These are phyloP conservation scores for Quercus cerris DNA, from an alignment of 306 rosid species.

Conservation along the genomic window DNA sequence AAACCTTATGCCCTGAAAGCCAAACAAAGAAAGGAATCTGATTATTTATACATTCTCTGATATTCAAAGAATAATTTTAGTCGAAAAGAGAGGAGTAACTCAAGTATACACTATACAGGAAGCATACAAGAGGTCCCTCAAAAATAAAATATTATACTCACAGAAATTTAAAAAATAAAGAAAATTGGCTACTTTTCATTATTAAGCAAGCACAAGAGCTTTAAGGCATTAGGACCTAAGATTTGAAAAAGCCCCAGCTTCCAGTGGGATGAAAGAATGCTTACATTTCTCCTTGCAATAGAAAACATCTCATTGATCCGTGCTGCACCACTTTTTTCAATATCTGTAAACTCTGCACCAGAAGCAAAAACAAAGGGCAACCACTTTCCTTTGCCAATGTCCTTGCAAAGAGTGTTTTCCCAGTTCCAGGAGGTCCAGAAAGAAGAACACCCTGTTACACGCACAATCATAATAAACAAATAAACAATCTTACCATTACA, in stretches of 20 bases:
- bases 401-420: slow-evolving; percentile 96
- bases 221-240: background rate
- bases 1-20: too few relatives aligned
- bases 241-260: background rate
- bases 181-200: background rate
- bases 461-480: slow-evolving; percentile 28
- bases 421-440: slow-evolving; percentile 99
- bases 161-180: background rate
- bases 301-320: slow-evolving; percentile 87
- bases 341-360: slow-evolving; percentile 97
- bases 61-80: background rate
- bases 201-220: background rate
- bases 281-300: slow-evolving; percentile 87
- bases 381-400: slow-evolving; percentile 83
- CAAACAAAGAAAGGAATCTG: too few relatives aligned
- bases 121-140: background rate
- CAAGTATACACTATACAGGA: background rate
- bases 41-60: too few relatives aligned
- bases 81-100: background rate
- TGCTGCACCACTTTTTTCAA: slow-evolving; percentile 93
- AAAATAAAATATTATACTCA: background rate
- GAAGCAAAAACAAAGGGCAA: slow-evolving; percentile 96
- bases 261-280: slow-evolving; percentile 12
- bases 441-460: slow-evolving; percentile 85
- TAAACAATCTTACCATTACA: slow-evolving; percentile 12